Conservation (phyloP, 2,329 filamentous ascomycete genomes). For the Rutstroemia sp. region DNA sequence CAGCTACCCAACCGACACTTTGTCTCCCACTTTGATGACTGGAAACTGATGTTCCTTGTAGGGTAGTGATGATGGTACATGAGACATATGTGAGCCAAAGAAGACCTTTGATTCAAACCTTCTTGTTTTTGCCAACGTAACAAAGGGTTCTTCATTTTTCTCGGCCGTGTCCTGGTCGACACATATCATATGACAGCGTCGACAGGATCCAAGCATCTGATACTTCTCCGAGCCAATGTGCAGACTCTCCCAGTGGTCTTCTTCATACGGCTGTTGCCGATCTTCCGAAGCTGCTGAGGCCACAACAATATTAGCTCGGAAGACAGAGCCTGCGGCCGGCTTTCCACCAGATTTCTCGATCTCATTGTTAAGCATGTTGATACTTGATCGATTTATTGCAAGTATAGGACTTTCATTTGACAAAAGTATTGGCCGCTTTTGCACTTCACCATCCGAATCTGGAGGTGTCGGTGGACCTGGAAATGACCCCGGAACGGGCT, state of each 20-base stretch:
- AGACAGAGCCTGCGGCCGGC: slow-evolving; percentile 63
- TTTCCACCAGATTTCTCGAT: slow-evolving; percentile 59
- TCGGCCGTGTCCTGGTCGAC: slow-evolving; percentile 77
- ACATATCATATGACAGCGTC: slow-evolving; percentile 93
- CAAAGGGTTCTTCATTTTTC: slow-evolving; percentile 77
- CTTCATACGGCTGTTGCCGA: slow-evolving; percentile 54
- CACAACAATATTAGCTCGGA: slow-evolving; percentile 83
- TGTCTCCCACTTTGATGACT: slow-evolving; percentile 10
- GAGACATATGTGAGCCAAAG: slow-evolving; percentile 77
- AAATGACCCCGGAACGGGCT: slow-evolving; percentile 43
- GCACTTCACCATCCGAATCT: slow-evolving; percentile 47
- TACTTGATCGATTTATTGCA: slow-evolving; percentile 70
- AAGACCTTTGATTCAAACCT: slow-evolving; percentile 76
- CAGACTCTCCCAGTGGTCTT: slow-evolving; percentile 70
- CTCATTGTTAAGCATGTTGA: slow-evolving; percentile 67
- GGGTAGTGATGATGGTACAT: slow-evolving; percentile 27
- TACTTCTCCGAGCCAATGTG: slow-evolving; percentile 58
- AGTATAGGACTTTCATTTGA: slow-evolving; percentile 94
- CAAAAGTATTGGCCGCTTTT: slow-evolving; percentile 56
- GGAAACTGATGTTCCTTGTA: slow-evolving; percentile 8
- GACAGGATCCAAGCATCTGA: slow-evolving; percentile 73
- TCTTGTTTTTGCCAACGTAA: slow-evolving; percentile 80
- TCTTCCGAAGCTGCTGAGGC: slow-evolving; percentile 34
- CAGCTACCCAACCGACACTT: slow-evolving; percentile 5
- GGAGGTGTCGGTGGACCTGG: slow-evolving; percentile 46